These are phyloP conservation scores for Dactylellina parvicollis DNA, from an alignment of 2,329 filamentous ascomycete species.

Conservation along the genomic window DNA sequence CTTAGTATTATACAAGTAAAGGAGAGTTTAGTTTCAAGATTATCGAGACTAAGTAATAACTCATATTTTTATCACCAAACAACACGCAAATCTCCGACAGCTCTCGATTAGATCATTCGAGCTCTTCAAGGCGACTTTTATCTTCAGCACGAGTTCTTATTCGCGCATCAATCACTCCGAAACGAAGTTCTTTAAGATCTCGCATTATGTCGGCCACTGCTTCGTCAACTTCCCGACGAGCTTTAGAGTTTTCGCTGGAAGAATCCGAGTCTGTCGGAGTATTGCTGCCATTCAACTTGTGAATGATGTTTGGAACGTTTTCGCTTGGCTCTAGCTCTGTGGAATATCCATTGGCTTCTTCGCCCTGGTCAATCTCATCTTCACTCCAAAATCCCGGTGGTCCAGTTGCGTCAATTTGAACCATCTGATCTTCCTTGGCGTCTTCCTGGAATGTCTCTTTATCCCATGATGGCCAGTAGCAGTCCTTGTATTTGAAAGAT, in stretches of 20 bases:
- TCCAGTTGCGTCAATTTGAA: background rate
- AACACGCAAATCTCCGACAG: no score
- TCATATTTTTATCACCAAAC: no score
- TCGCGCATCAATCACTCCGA: background rate
- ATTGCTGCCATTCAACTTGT: no score
- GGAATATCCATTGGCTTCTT: background rate
- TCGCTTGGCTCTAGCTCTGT: background rate
- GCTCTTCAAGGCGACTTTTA: no score
- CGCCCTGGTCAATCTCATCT: background rate
- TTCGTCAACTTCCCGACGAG: conserved; percentile 12
- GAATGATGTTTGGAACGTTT: no score
- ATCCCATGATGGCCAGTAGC: conserved; percentile 27
- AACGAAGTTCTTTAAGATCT: background rate
- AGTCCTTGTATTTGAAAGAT: conserved; percentile 29
- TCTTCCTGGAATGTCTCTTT: background rate
- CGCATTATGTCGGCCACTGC: background rate
- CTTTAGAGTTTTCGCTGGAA: no score
- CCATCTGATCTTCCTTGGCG: background rate
- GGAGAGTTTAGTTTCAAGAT: no score
- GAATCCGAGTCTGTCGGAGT: background rate
- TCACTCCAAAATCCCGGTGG: conserved; percentile 27
- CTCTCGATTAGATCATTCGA: no score
- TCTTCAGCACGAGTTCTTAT: no score
- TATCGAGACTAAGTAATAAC: no score
- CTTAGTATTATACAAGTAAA: no score